These are phyloP conservation scores for Torrubiellomyces zombiae DNA, from an alignment of 2,329 filamentous ascomycete species.

Conservation along the genomic window DNA sequence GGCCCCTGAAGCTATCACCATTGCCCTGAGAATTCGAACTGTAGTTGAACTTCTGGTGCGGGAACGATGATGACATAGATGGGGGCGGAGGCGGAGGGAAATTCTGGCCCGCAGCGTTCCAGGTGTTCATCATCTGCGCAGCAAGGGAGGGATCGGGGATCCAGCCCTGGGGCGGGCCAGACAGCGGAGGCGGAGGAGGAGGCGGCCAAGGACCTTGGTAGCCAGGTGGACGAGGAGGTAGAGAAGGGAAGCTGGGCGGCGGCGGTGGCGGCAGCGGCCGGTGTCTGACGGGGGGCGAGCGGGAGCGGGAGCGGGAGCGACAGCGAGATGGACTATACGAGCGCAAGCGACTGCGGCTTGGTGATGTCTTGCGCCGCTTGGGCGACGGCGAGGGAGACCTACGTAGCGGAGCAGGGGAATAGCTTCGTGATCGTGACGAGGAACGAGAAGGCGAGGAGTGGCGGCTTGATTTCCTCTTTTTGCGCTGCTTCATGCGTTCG, in stretches of 20 bases:
- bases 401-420: slow-evolving; percentile 12
- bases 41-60: no score
- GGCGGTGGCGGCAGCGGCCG: slow-evolving; percentile 6
- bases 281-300: slow-evolving; percentile 3
- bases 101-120: slow-evolving; percentile 8
- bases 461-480: slow-evolving; percentile 11
- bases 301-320: slow-evolving; percentile 8
- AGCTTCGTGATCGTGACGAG: slow-evolving; percentile 13
- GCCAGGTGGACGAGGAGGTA: slow-evolving; percentile 19
- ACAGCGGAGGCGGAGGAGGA: slow-evolving; percentile 9
- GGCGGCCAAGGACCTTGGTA: slow-evolving; percentile 25
- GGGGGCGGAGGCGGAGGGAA: slow-evolving; percentile 8
- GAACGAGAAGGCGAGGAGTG: slow-evolving; percentile 18
- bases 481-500: slow-evolving; percentile 55
- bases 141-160: slow-evolving; percentile 11
- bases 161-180: slow-evolving; percentile 10
- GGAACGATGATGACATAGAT: no score
- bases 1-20: slow-evolving; percentile 9
- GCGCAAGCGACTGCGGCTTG: slow-evolving; percentile 10
- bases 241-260: slow-evolving; percentile 9
- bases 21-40: no score
- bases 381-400: slow-evolving; percentile 14
- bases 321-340: slow-evolving; percentile 5
- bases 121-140: slow-evolving; percentile 12
- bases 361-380: slow-evolving; percentile 14